phyloP scores from a whole-genome alignment of 163 green algal species.

The Scenedesmus sp. region DNA sequence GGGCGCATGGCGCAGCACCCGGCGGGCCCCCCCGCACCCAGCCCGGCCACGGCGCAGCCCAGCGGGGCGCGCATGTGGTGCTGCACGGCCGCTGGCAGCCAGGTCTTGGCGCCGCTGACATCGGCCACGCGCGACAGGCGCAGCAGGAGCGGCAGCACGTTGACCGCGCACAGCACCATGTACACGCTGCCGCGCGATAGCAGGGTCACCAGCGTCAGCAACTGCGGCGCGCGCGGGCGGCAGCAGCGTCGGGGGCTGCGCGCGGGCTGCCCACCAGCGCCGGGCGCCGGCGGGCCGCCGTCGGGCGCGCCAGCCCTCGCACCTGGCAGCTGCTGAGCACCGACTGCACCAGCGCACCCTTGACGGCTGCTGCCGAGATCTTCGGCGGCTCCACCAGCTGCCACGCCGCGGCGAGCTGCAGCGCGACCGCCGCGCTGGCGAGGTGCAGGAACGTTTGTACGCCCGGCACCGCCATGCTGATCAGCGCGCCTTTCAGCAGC shows the following conservation, averaged over 20 bases:
- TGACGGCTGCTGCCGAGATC: conserved; percentile 9
- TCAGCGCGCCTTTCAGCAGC: no score
- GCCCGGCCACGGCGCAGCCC: not conserved
- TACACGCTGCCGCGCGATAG: not conserved
- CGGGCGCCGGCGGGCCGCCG: no score
- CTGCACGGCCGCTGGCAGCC: not conserved
- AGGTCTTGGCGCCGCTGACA: not conserved
- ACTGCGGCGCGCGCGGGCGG: not conserved
- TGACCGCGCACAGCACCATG: not conserved
- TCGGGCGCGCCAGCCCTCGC: not conserved
- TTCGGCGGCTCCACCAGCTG: not conserved
- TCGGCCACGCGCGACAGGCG: not conserved
- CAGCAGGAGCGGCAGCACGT: not conserved
- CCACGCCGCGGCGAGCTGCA: conserved; percentile 3
- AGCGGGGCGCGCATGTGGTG: not conserved
- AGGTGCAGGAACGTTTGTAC: conserved; percentile 38
- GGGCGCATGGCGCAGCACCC: not conserved
- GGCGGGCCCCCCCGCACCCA: not conserved
- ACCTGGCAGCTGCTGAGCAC: not conserved
- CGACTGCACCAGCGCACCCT: conserved; percentile 3
- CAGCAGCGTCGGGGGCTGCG: not conserved
- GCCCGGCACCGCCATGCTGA: conserved; percentile 14
- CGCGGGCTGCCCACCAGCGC: no score
- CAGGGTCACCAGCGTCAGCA: not conserved
- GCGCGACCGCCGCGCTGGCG: not conserved